Evolutionary conservation across 2,329 filamentous ascomycete genomes (phyloP), one percentile per base, ranked within the genome.

Genomic region (Xylaria sp.): DNA sequence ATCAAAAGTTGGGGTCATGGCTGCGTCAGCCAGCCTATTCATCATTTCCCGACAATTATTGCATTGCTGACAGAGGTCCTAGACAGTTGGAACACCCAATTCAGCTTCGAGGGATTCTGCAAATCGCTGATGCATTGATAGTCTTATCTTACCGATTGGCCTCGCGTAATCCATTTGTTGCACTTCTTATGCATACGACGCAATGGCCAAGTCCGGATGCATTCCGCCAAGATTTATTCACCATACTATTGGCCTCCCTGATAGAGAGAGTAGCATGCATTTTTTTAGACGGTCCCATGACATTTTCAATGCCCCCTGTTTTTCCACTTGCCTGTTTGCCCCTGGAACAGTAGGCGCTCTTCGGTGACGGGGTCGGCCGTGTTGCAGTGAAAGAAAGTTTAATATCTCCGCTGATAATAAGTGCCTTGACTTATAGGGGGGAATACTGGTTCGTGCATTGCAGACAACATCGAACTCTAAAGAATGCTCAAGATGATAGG

Each of bases 61-160:
- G 21, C 35, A 17, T 55, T 43, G 14, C 7, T n/a, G 23, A 50
- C 17, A 55, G 43, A 40, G 50, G 33, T 15, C 19, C 21, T 50
- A 25, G 12, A n/a, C n/a, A n/a, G n/a, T n/a, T n/a, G n/a, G n/a
- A n/a, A n/a, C n/a, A n/a, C 15, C 12, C 11, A 31, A 45, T 49
- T 23, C 28, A 56, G 51, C 51, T 35, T 61, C 23, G 45, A 4
- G 51, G 11, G 35, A 42, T 55, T 49, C 35, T 14, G 31, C 1
- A 54, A n/a, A n/a, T n/a, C n/a, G n/a, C n/a, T n/a, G n/a, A n/a
- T n/a, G 15, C 33, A 14, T 42, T 33, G 23, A 60, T 6, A 45
- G 58, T 45, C 28, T 56, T 45, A 51, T 37, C 12, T 51, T 45
- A 28, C 51, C n/a, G 45, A 45, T 50, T 61, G 51, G 58, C 11